These are phyloP conservation scores for Chlamydomonas sphaeroides DNA, from an alignment of 139 green algal genomes.

Conservation along the genomic window DNA sequence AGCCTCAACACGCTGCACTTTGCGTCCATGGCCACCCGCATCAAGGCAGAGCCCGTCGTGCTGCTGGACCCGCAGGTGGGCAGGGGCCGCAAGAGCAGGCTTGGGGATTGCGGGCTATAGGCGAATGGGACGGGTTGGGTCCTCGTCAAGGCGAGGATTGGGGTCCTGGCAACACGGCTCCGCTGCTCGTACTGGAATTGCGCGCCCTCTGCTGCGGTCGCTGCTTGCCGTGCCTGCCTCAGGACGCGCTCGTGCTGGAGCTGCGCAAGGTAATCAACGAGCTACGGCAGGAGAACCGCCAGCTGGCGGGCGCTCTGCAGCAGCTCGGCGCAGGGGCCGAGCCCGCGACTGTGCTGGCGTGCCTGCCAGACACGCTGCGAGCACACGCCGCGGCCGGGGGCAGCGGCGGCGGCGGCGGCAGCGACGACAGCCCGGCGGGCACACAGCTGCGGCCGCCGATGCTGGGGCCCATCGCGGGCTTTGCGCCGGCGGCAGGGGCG, in stretches of 20 bases:
- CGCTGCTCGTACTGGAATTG: too few species aligned
- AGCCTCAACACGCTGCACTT: conserved; percentile 75
- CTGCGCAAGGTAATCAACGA: conserved; percentile 67
- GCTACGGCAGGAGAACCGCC: conserved; percentile 63
- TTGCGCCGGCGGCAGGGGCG: too few species aligned
- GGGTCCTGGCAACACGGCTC: too few species aligned
- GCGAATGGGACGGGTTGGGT: too few species aligned
- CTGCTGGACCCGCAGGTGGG: conserved; percentile 61
- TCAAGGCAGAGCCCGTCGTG: conserved; percentile 66
- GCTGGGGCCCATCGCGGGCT: too few species aligned
- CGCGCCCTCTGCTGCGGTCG: too few species aligned
- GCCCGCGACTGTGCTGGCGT: conserved; percentile 39
- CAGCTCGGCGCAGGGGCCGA: conserved; percentile 49
- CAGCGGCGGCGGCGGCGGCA: not conserved
- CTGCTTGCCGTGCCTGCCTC: too few species aligned
- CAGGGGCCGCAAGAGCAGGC: too few species aligned
- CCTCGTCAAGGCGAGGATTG: too few species aligned
- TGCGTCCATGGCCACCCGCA: conserved; percentile 69
- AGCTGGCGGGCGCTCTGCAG: conserved; percentile 57
- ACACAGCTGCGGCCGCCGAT: too few species aligned
- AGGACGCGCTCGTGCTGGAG: conserved; percentile 72
- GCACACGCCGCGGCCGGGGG: not conserved
- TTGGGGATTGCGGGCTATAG: too few species aligned
- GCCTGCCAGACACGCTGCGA: conserved; percentile 57
- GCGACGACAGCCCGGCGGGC: too few species aligned